Conservation (phyloP, 208 protist species). For the Acanthamoeba culbertsoni region DNA sequence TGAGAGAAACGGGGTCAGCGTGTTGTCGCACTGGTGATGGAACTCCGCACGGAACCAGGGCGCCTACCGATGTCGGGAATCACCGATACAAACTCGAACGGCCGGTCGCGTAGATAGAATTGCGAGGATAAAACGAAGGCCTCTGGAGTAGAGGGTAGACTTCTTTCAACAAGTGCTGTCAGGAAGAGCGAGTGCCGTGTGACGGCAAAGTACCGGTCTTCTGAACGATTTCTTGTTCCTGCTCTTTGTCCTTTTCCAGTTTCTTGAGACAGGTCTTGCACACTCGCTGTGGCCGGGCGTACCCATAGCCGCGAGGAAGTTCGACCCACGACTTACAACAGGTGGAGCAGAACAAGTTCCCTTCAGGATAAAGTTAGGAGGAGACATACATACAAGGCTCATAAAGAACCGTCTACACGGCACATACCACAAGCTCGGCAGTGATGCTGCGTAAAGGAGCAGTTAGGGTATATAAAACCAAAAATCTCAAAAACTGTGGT, state of each 20-base stretch:
- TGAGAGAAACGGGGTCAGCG: not conserved
- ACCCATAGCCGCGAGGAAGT: not conserved
- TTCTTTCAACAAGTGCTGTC: not conserved
- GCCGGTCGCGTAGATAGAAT: slow-evolving; percentile 16
- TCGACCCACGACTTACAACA: not conserved
- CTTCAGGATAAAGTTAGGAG: not conserved
- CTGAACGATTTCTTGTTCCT: not conserved
- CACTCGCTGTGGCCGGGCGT: not conserved
- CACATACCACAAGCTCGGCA: not conserved
- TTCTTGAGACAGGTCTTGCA: not conserved
- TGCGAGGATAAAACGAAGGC: not conserved
- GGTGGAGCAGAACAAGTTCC: not conserved
- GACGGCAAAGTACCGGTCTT: not conserved
- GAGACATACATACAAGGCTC: not conserved
- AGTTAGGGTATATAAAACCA: not conserved
- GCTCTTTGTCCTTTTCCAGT: not conserved
- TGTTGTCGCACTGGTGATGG: not conserved
- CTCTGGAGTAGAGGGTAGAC: not conserved
- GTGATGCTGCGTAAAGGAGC: not conserved
- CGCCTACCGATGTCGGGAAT: not conserved
- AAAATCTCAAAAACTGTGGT: not conserved
- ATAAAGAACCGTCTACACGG: too few relatives aligned
- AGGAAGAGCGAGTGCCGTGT: not conserved
- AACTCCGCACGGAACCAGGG: too few relatives aligned
- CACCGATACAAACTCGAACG: not conserved